Conservation (phyloP, 2,329 filamentous ascomycete genomes). For the Bipolaris oryzae region DNA sequence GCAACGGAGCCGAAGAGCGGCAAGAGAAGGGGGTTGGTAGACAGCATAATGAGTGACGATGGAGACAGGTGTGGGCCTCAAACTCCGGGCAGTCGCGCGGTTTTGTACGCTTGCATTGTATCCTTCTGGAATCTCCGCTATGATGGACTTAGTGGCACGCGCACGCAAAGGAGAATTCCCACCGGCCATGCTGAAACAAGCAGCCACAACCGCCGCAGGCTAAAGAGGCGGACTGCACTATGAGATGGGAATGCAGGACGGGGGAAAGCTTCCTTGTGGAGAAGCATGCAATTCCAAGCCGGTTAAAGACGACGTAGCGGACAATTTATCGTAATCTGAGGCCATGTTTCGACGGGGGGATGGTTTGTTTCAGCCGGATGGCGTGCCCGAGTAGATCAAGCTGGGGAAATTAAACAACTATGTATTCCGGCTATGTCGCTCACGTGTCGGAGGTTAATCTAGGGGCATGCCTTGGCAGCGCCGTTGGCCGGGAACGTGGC, state of each 20-base stretch:
- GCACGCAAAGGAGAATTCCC: conserved; percentile 14
- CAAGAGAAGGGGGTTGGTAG: conserved; percentile 28
- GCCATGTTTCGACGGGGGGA: conserved; percentile 18
- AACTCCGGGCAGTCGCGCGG: neutral
- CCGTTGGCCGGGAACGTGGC: conserved; percentile 6
- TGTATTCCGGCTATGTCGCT: conserved; percentile 4
- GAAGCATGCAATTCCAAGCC: conserved; percentile 9
- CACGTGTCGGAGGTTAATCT: neutral
- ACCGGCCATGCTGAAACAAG: conserved; percentile 23
- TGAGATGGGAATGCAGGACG: conserved; percentile 11
- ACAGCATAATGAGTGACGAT: conserved; percentile 28
- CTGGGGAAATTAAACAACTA: conserved; percentile 12
- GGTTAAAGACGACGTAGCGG: conserved; percentile 17
- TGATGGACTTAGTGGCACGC: conserved; percentile 15
- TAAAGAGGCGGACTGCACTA: conserved; percentile 10
- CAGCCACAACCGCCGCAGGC: conserved; percentile 9
- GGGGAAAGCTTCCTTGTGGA: conserved; percentile 12
- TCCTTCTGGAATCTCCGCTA: conserved; percentile 11
- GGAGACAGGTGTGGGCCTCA: neutral
- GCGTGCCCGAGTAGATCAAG: conserved; percentile 12
- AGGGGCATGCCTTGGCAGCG: conserved; percentile 3
- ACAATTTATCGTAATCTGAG: conserved; percentile 23
- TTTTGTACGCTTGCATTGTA: conserved; percentile 18
- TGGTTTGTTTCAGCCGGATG: conserved; percentile 19
- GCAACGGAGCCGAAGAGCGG: conserved; percentile 35